Evolutionary conservation across 257 asterid genomes (phyloP), one percentile per base, ranked within the genome.

Genomic region (Linaria vulgaris): DNA sequence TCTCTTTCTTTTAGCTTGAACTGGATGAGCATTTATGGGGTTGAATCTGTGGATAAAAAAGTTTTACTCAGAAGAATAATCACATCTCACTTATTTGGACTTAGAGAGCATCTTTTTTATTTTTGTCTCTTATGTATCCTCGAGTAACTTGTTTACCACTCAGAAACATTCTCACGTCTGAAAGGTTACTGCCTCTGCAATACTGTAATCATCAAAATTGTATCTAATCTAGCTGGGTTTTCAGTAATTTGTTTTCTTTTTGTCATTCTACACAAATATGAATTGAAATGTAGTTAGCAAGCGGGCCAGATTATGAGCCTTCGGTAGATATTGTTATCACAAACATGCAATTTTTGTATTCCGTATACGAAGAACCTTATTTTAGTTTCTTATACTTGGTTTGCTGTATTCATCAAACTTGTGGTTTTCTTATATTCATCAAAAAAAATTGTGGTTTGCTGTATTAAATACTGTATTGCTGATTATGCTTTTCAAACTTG

Each of bases 371-470:
- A 63, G 6, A 30, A 9, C 20, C 14, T 51, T 13, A 24, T 45
- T 25, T 48, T 52, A 5, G 48, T 49, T 63, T 49, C 50, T 63
- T 30, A 13, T 47, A 25, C 50, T 39, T 64, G 39, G 41, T 50
- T 22, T 62, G 37, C 31, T 12, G 20, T 50, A 19, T 49, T 23
- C 6, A 23, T 27, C 49, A 30, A 50, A 12, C 21, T 17, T 34
- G 1, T 5, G 63, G 27, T 71, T 69, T 48, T 39, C n/a, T n/a
- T n/a, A 31, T 50, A 19, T 49, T 23, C 6, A 23, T 27, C 49
- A 30, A 50, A n/a, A 27, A 27, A 6, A 27, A 27, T 27, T 27
- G 6, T 27, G 34, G 4, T 70, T 23, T 20, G 60, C 39, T 39
- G 45, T 38, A 44, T 9, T 23, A 27, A 31, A 63, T 67, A 55